These are phyloP conservation scores for Hortiboletus flavorubellus DNA, from an alignment of 768 basidiomycete genomes.

Conservation along the genomic window DNA sequence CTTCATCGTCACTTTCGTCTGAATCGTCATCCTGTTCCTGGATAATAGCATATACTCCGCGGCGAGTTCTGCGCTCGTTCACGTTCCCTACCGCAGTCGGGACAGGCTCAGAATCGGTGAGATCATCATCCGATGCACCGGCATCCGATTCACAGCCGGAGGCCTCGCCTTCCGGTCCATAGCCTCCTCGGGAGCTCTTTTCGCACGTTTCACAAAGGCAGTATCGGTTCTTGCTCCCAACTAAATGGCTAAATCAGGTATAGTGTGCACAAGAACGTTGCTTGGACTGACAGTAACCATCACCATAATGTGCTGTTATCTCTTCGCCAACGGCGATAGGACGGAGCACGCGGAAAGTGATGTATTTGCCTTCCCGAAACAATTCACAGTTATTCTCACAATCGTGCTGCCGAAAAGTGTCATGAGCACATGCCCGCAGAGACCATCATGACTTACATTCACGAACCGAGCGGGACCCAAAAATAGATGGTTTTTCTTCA, in stretches of 20 bases:
- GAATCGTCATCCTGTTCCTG: conserved; percentile 56
- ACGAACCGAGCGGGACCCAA: conserved; percentile 90
- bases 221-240: conserved; percentile 65
- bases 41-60: conserved; percentile 76
- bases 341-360: conserved; percentile 82
- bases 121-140: conserved; percentile 31
- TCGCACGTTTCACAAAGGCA: conserved; percentile 90
- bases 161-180: conserved; percentile 51
- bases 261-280: conserved; percentile 19
- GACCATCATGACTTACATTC: conserved; percentile 55
- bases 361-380: conserved; percentile 84
- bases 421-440: background rate
- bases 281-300: conserved; percentile 75
- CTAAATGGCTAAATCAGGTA: conserved; percentile 38
- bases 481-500: conserved; percentile 91
- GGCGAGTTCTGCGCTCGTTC: conserved; percentile 76
- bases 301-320: conserved; percentile 87
- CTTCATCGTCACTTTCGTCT: conserved; percentile 59
- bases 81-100: conserved; percentile 55
- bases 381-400: conserved; percentile 88
- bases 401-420: conserved; percentile 60
- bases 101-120: conserved; percentile 41
- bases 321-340: conserved; percentile 80
- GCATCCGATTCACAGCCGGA: conserved; percentile 48
- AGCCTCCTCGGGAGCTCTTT: conserved; percentile 69